Evolutionary conservation across 192 early-diverging fungal genomes (phyloP).

Genomic region (Thamnidium elegans): DNA sequence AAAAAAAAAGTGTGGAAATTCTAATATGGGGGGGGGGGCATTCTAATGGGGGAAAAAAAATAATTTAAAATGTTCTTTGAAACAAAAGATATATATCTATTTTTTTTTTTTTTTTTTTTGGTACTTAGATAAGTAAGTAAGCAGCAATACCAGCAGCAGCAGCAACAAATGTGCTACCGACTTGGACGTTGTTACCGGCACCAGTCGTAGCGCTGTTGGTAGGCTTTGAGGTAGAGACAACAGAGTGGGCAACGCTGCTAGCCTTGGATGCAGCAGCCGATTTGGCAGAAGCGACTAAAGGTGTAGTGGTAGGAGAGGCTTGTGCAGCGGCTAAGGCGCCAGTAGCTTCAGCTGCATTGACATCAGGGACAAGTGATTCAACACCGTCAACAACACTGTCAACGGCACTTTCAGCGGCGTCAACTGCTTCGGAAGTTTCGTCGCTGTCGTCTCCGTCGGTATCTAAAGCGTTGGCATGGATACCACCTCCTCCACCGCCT

Average conservation of each 20-base stretch:
- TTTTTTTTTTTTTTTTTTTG: background rate
- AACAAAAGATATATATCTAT: conserved; percentile 1
- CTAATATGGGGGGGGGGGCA: no score
- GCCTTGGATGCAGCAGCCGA: background rate
- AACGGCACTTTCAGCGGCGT: no score
- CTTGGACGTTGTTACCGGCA: background rate
- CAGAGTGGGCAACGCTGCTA: background rate
- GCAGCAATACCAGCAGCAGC: conserved; percentile 16
- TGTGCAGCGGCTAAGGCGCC: no score
- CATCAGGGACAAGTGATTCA: no score
- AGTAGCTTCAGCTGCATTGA: background rate
- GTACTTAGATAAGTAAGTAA: conserved; percentile 17
- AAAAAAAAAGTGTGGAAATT: no score
- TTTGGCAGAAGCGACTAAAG: background rate
- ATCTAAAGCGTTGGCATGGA: conserved; percentile 6
- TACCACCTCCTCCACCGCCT: background rate
- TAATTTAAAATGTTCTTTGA: background rate
- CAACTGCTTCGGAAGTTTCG: no score
- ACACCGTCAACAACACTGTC: no score
- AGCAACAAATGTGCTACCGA: background rate
- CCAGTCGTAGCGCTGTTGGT: background rate
- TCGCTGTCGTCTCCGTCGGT: background rate
- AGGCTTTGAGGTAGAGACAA: background rate
- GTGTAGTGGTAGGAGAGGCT: background rate
- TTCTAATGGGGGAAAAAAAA: no score